Base-by-base conservation (phyloP, 805 yeast species). In the Yarrowia phangngaensis region DNA sequence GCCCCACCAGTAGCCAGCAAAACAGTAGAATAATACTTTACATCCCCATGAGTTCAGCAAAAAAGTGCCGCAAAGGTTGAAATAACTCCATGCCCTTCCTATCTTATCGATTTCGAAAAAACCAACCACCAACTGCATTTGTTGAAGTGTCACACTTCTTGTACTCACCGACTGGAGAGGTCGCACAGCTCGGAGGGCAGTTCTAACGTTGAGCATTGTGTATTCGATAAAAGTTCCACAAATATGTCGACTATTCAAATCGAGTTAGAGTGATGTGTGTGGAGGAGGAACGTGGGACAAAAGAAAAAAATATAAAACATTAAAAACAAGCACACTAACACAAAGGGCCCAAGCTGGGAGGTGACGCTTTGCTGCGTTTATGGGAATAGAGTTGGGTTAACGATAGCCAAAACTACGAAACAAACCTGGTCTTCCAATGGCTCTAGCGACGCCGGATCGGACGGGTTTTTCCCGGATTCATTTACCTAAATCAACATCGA, bases 181-280 rank as follows among this genome's bases (percentile, higher is more conserved):
- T 38, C 45, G 45, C 45, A 14, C 45, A 38, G 45, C 45, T 38
- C 45, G 45, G 13, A 38, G 45, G 45, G 45, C 45, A 32, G 45
- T 38, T 38, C 45, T n/a, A 26, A 38, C 22, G 24, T 38, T 27
- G 45, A 38, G 45, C 45, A 38, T 38, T 38, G 45, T 38, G 45
- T 27, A 5, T 38, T 35, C 30, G 16, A 8, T n/a, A 13, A 20
- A 20, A 13, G 16, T 8, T 38, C 32, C 13, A 23, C 32, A 38
- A 27, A 32, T 38, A 9, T 13, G 45, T 38, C 45, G 45, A 38
- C 45, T 31, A 38, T 31, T 38, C n/a, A 38, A 38, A 38, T 38
- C 45, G 45, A 31, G 45, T 32, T 38, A 38, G 17, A 32, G 23
- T 24, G 45, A 19, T 15, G 45, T 9, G 24, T 16, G 45, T 17